phyloP scores from a whole-genome alignment of 2,329 filamentous ascomycete genomes.

The Incumbomyces delicatus region DNA sequence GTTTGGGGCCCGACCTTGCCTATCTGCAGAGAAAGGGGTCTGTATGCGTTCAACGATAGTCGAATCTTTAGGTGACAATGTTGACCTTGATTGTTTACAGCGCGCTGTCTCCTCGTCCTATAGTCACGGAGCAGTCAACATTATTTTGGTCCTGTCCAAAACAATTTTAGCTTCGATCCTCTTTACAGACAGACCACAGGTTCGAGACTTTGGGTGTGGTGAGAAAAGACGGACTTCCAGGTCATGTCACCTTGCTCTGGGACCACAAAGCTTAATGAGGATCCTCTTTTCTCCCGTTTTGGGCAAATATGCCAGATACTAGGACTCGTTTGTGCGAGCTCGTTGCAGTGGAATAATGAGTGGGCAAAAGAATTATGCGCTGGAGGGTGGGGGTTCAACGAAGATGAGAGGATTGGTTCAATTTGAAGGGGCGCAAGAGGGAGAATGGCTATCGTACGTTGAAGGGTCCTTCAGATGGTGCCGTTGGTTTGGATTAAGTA shows the following conservation, averaged over 20 bases:
- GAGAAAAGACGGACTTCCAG: background rate
- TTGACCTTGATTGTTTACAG: too few relatives aligned
- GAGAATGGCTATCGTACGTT: too few relatives aligned
- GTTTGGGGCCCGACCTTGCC: too few relatives aligned
- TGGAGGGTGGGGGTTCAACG: background rate
- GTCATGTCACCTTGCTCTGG: background rate
- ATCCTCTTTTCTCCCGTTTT: constrained; percentile 2
- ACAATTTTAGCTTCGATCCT: too few relatives aligned
- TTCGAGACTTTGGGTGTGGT: background rate
- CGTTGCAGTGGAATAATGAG: background rate
- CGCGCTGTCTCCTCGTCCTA: too few relatives aligned
- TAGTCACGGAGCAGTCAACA: background rate
- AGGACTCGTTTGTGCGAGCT: background rate
- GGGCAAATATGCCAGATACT: background rate
- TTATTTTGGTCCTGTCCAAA: too few relatives aligned
- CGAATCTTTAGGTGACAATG: too few relatives aligned
- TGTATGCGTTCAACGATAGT: too few relatives aligned
- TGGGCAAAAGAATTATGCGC: background rate
- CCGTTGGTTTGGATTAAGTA: background rate
- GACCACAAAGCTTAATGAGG: background rate
- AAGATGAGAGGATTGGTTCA: background rate
- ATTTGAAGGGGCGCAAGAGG: too few relatives aligned
- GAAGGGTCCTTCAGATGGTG: too few relatives aligned
- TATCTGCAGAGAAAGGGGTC: too few relatives aligned
- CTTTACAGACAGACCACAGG: background rate